Evolutionary conservation across 2,329 filamentous ascomycete species (phyloP).

Genomic region (Alternaria dauci): DNA sequence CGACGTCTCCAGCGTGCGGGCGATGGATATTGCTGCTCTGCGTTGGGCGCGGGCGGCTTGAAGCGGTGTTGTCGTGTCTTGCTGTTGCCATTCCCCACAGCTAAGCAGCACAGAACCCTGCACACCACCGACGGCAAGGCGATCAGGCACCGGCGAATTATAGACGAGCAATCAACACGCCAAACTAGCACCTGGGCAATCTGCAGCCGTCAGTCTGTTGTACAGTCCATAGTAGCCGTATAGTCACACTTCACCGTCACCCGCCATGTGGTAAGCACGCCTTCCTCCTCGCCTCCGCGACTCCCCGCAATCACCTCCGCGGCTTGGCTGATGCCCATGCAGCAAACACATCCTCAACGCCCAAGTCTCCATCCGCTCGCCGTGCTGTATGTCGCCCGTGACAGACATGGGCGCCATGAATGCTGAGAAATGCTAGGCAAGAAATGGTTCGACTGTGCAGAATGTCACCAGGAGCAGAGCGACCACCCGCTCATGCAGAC

Average conservation of each 20-base stretch:
- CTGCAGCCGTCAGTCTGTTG: constrained; percentile 6
- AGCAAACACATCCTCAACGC: constrained; percentile 99
- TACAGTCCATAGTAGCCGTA: constrained; percentile 1
- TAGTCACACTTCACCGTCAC: constrained; percentile 7
- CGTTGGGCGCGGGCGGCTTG: constrained; percentile 7
- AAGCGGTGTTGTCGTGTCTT: constrained; percentile 18
- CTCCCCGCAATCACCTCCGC: constrained; percentile 25
- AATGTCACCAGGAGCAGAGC: constrained; percentile 88
- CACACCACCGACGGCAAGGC: constrained; percentile 18
- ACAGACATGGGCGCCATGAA: neutral
- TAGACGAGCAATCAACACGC: constrained; percentile 6
- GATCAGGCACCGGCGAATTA: constrained; percentile 33
- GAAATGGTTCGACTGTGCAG: constrained; percentile 99
- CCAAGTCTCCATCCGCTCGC: constrained; percentile 93
- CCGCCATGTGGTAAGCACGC: constrained; percentile 40
- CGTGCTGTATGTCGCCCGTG: constrained; percentile 76
- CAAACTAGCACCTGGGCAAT: constrained; percentile 7
- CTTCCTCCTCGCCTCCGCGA: constrained; percentile 16
- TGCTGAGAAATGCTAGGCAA: constrained; percentile 64
- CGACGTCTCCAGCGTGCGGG: constrained; percentile 1
- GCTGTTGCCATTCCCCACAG: constrained; percentile 12
- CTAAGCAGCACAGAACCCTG: constrained; percentile 18
- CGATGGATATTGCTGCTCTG: neutral
- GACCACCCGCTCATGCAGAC: constrained; percentile 77
- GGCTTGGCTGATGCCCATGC: constrained; percentile 31